Percentiles rank a stretch among this genome's conserved stretches.
These are phyloP conservation scores for Coemansia sp. DNA, from an alignment of 192 early-diverging fungal species.

Conservation along the genomic window DNA sequence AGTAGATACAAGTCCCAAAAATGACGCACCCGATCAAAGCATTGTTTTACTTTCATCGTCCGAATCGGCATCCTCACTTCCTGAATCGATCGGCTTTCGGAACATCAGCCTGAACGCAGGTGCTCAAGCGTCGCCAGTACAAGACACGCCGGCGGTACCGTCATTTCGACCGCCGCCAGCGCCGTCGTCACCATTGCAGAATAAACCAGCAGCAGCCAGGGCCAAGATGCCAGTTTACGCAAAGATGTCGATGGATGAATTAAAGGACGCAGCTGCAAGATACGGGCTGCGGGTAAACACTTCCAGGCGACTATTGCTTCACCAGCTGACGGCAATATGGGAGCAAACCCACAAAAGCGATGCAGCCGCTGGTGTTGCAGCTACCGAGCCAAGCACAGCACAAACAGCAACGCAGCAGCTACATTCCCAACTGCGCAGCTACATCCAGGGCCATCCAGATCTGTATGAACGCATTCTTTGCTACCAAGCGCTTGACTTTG, in stretches of 20 bases:
- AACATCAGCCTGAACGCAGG: neutral
- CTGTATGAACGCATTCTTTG: slow-evolving; percentile 15
- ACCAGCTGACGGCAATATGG: slow-evolving; percentile 26
- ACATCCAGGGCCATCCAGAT: slow-evolving; percentile 6
- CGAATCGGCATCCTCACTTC: neutral
- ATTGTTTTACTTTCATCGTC: neutral
- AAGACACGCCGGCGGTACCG: neutral
- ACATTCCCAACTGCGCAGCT: neutral
- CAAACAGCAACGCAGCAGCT: neutral
- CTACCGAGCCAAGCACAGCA: neutral
- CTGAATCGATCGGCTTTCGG: neutral
- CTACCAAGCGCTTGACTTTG: slow-evolving; percentile 18
- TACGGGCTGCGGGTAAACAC: slow-evolving; percentile 22
- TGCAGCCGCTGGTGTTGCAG: neutral
- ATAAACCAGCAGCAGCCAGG: neutral
- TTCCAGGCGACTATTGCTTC: slow-evolving; percentile 16
- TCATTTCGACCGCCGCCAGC: no score
- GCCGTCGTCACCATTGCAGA: neutral
- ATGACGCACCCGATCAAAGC: neutral
- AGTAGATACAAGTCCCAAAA: neutral
- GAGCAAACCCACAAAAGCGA: slow-evolving; percentile 1
- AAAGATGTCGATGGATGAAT: slow-evolving; percentile 2
- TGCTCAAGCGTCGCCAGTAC: neutral
- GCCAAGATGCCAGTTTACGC: slow-evolving; percentile 12
- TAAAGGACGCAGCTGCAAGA: slow-evolving; percentile 12